These are phyloP conservation scores for Galerina marginata DNA, from an alignment of 768 basidiomycete genomes.

Conservation along the genomic window DNA sequence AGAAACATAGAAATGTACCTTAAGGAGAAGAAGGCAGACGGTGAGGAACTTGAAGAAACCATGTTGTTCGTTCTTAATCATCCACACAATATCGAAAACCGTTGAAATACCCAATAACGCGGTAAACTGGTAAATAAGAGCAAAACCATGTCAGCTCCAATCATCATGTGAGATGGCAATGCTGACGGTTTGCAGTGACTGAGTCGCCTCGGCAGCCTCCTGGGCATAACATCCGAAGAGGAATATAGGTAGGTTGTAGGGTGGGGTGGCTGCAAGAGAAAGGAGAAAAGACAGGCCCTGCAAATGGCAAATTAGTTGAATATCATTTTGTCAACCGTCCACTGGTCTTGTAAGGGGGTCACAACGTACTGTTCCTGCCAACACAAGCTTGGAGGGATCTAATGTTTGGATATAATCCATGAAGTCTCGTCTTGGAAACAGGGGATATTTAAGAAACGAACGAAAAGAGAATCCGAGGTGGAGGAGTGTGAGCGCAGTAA, in stretches of 20 bases:
- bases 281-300: slow-evolving; percentile 68
- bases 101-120: slow-evolving; percentile 64
- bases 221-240: slow-evolving; percentile 78
- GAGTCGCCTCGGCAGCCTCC: slow-evolving; percentile 67
- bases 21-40: slow-evolving; percentile 60
- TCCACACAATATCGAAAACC: slow-evolving; percentile 76
- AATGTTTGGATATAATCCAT: slow-evolving; percentile 76
- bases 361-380: slow-evolving; percentile 62
- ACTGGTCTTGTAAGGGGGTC: background rate
- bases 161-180: background rate
- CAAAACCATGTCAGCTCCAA: background rate
- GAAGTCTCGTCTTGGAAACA: background rate
- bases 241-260: slow-evolving; percentile 84
- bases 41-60: slow-evolving; percentile 61
- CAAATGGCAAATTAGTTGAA: background rate
- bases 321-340: background rate
- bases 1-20: slow-evolving; percentile 42
- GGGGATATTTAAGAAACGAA: slow-evolving; percentile 14
- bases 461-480: background rate
- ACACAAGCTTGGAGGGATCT: slow-evolving; percentile 73
- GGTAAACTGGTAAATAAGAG: slow-evolving; percentile 54
- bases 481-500: slow-evolving; percentile 3
- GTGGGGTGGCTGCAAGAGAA: slow-evolving; percentile 59
- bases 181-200: slow-evolving; percentile 68
- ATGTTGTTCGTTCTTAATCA: slow-evolving; percentile 58